Evolutionary conservation across 371 early-diverging fungal genomes (phyloP).

Genomic region (Dinochytrium kinnereticum): DNA sequence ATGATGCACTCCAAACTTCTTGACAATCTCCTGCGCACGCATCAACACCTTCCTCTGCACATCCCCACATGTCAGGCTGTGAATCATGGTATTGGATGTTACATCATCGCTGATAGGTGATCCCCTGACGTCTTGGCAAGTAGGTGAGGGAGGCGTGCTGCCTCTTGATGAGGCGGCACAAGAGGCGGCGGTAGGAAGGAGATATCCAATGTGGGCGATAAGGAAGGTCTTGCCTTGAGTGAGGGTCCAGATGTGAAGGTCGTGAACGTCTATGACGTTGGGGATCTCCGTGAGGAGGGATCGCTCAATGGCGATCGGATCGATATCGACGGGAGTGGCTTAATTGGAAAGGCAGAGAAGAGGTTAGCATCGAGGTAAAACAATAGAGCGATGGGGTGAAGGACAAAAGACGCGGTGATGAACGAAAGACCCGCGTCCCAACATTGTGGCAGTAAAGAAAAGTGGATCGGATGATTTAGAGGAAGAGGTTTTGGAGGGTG

Average conservation of each 20-base stretch:
- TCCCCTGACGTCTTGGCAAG: constrained; percentile 12
- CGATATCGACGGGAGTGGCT: constrained; percentile 64
- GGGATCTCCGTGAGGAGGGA: constrained; percentile 55
- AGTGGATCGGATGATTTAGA: too few relatives aligned
- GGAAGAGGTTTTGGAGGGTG: too few relatives aligned
- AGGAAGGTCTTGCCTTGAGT: constrained; percentile 65
- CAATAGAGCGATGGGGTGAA: neutral
- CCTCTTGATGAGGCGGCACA: constrained; percentile 1
- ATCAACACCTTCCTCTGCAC: constrained; percentile 39
- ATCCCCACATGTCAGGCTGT: constrained; percentile 55
- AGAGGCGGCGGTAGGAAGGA: neutral
- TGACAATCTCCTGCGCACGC: constrained; percentile 64
- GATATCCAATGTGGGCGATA: neutral
- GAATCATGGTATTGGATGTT: too few relatives aligned
- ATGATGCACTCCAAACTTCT: constrained; percentile 71
- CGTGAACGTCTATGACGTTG: constrained; percentile 70
- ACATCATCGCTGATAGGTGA: neutral
- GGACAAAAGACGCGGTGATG: neutral
- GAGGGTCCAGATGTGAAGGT: constrained; percentile 76
- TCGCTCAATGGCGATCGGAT: constrained; percentile 62
- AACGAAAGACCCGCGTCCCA: too few relatives aligned
- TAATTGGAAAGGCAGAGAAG: neutral
- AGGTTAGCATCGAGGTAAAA: neutral
- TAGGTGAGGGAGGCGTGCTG: neutral
- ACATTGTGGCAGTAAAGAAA: too few relatives aligned